These are phyloP conservation scores for Drosera capensis DNA, from an alignment of 148 eudicot genomes.

Conservation along the genomic window DNA sequence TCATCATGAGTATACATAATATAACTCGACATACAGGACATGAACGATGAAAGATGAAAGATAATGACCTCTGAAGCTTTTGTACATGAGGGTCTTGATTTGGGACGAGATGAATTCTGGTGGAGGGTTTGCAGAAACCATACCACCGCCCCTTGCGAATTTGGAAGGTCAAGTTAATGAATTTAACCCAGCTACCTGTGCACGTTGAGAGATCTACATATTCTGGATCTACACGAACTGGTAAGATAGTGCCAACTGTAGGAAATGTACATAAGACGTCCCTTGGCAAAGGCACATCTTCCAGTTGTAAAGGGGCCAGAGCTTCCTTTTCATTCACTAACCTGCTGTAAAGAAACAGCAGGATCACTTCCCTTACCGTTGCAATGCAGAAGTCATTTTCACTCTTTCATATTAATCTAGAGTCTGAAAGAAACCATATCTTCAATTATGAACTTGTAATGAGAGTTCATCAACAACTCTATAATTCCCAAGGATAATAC, in stretches of 20 bases:
- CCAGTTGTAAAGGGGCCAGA: constrained; percentile 51
- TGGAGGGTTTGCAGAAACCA: constrained; percentile 42
- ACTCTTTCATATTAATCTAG: too few relatives aligned
- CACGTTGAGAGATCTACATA: constrained; percentile 33
- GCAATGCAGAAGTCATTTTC: too few relatives aligned
- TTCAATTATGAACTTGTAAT: neutral
- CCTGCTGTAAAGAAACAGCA: constrained; percentile 24
- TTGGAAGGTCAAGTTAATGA: constrained; percentile 30
- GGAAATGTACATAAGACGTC: constrained; percentile 50
- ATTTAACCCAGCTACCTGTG: constrained; percentile 56
- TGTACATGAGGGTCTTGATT: constrained; percentile 35
- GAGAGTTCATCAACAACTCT: neutral
- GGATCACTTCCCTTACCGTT: too few relatives aligned
- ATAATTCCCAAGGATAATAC: too few relatives aligned
- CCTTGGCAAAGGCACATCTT: constrained; percentile 41
- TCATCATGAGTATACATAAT: neutral
- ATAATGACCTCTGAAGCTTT: constrained; percentile 39
- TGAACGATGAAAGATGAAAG: neutral
- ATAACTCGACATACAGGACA: neutral
- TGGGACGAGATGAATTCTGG: constrained; percentile 47
- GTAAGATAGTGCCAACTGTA: constrained; percentile 58
- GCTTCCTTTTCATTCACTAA: constrained; percentile 40
- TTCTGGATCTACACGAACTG: constrained; percentile 30
- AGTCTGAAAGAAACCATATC: too few relatives aligned
- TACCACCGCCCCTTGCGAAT: constrained; percentile 45